phyloP scores from a whole-genome alignment of 2,329 filamentous ascomycete genomes.

The Tolypocladium album region DNA sequence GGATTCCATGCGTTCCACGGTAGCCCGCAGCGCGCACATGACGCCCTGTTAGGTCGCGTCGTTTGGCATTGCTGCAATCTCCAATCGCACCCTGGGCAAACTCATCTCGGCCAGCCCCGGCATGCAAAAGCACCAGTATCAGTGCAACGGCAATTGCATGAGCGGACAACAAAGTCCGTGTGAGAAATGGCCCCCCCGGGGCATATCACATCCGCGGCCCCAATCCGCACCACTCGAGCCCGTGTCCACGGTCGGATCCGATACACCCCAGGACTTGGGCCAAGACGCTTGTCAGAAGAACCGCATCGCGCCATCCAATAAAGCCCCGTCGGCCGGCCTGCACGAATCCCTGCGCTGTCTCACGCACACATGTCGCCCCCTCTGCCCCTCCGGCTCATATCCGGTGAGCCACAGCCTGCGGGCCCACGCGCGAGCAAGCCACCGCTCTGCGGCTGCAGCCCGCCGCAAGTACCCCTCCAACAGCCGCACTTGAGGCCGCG shows the following conservation, averaged over 20 bases:
- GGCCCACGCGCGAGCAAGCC: background rate
- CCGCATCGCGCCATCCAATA: background rate
- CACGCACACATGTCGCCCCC: background rate
- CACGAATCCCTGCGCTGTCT: background rate
- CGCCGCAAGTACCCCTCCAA: background rate
- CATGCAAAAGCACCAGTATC: no score
- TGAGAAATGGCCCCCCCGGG: no score
- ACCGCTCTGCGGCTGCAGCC: background rate
- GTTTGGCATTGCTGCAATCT: no score
- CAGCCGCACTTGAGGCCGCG: background rate
- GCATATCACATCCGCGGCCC: background rate
- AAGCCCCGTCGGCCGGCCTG: background rate
- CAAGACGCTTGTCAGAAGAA: background rate
- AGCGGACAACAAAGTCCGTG: background rate
- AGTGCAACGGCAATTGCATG: background rate
- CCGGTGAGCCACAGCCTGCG: background rate
- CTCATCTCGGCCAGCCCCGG: background rate
- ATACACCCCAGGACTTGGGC: background rate
- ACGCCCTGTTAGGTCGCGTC: background rate
- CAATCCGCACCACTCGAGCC: background rate
- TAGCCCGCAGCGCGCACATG: background rate
- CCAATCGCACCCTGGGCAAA: background rate
- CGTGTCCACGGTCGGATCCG: background rate
- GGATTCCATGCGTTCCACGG: background rate
- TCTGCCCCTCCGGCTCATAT: background rate